Evolutionary conservation across 1,284 basidiomycete species (phyloP), one percentile per base, ranked within the genome.

Genomic region (Cutaneotrichosporon sp.): DNA sequence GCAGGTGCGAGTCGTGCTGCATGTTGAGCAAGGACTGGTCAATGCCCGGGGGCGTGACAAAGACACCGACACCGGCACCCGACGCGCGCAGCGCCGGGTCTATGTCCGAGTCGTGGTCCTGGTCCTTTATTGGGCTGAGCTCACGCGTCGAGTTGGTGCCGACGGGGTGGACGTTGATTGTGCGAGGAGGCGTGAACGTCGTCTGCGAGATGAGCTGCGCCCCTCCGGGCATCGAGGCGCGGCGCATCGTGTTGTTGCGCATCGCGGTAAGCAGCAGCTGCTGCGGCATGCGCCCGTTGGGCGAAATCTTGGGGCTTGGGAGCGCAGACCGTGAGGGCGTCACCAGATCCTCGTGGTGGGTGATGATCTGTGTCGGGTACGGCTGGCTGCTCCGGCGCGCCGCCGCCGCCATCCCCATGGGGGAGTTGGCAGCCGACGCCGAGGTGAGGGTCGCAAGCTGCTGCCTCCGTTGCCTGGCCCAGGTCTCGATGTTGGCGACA

Each of bases 141-240:
- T 72, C 74, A 14, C 73, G 67, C 38, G 22, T 10, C 18, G 24
- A 25, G 24, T 29, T 38, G 24, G 6, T 29, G 16, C 27, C 34
- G 22, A 51, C 25, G 0, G 46, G 24, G 59, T 61, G 57, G 43
- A 42, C 43, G 20, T 47, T 49, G 10, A 36, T 36, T 2, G 57
- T 55, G 8, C 76, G 61, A 4, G 76, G 76, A n/a, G 76, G 76
- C 0, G 74, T 76, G 57, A 78, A 77, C 1, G 75, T 72, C 11
- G 67, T 71, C 20, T 72, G 71, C 0, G 75, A 74, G 33, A 76
- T 68, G 24, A 76, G 66, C 64, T 75, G 74, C 3, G 72, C 67
- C 42, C 72, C 71, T 31, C 71, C 70, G 1, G 75, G 75, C 68
- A 78, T 71, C 45, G 71, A 73, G 2, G 75, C 66, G 36, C 76